Conservation (phyloP, 148 eudicot genomes). For the Amaranthus cruentus region DNA sequence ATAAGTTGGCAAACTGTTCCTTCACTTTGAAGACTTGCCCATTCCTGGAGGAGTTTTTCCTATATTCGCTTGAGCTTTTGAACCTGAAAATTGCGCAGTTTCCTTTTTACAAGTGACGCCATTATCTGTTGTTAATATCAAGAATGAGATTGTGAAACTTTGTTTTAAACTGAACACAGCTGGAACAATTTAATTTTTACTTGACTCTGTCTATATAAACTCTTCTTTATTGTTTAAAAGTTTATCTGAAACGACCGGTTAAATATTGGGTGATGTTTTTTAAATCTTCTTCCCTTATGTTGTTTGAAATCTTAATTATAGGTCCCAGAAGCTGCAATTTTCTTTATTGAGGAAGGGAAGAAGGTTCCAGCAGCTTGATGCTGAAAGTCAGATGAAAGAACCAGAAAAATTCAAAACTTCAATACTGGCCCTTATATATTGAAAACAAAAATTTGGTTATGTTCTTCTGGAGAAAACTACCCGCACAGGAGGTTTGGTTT, state of each 20-base stretch:
- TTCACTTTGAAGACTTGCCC: not conserved
- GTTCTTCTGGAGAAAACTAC: not conserved
- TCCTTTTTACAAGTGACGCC: not conserved
- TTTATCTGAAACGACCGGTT: not conserved
- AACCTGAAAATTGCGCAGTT: not conserved
- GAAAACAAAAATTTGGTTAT: not conserved
- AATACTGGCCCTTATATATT: not conserved
- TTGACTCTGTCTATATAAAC: no score
- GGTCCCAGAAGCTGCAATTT: conserved; percentile 73
- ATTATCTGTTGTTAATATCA: not conserved
- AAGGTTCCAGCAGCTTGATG: conserved; percentile 59
- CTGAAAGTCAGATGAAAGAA: not conserved
- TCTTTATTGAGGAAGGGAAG: conserved; percentile 77
- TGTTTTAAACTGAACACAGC: not conserved
- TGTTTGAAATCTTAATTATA: conserved; percentile 14
- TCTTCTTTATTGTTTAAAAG: not conserved
- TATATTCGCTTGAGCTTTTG: no score
- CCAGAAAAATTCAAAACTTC: conserved; percentile 4
- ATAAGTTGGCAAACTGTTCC: not conserved
- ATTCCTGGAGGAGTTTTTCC: not conserved
- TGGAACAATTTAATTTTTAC: not conserved
- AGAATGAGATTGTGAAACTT: not conserved
- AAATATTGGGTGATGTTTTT: not conserved
- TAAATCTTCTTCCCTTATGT: not conserved
- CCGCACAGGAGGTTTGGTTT: conserved; percentile 15